phyloP scores from a whole-genome alignment of 352 stramenopile genomes.

The Phytophthora vignae region DNA sequence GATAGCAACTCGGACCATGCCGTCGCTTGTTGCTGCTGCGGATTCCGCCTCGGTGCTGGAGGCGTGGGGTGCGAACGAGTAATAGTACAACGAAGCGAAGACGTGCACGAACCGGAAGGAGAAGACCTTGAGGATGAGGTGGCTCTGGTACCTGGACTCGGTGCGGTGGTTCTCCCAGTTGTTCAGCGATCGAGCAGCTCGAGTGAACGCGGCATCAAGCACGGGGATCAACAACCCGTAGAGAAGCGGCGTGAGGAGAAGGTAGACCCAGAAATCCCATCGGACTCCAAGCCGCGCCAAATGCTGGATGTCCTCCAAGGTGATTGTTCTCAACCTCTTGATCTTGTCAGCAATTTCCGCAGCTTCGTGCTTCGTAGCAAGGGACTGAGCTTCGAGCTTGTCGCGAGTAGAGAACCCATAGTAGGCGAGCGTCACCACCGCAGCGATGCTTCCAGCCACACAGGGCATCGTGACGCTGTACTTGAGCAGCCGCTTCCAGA shows the following conservation, averaged over 20 bases:
- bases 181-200: constrained; percentile 90
- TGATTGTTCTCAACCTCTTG: constrained; percentile 57
- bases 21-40: constrained; percentile 34
- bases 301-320: constrained; percentile 60
- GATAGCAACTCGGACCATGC: constrained; percentile 91
- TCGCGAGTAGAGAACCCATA: constrained; percentile 83
- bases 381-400: constrained; percentile 64
- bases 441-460: constrained; percentile 63
- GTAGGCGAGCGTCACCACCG: constrained; percentile 68
- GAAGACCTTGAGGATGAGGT: constrained; percentile 99
- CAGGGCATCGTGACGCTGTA: constrained; percentile 76
- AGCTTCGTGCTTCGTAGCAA: constrained; percentile 55
- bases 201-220: constrained; percentile 87
- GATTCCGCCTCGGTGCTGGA: constrained; percentile 10
- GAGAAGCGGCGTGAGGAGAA: constrained; percentile 84
- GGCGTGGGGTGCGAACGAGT: constrained; percentile 80
- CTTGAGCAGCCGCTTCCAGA: constrained; percentile 81
- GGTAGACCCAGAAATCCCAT: constrained; percentile 87
- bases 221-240: constrained; percentile 89
- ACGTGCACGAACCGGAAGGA: constrained; percentile 98
- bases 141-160: constrained; percentile 84
- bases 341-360: constrained; percentile 60
- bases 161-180: constrained; percentile 95
- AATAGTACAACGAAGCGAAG: constrained; percentile 97
- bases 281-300: constrained; percentile 72